These are phyloP conservation scores for Leccinellum albellum DNA, from an alignment of 768 basidiomycete species.

Conservation along the genomic window DNA sequence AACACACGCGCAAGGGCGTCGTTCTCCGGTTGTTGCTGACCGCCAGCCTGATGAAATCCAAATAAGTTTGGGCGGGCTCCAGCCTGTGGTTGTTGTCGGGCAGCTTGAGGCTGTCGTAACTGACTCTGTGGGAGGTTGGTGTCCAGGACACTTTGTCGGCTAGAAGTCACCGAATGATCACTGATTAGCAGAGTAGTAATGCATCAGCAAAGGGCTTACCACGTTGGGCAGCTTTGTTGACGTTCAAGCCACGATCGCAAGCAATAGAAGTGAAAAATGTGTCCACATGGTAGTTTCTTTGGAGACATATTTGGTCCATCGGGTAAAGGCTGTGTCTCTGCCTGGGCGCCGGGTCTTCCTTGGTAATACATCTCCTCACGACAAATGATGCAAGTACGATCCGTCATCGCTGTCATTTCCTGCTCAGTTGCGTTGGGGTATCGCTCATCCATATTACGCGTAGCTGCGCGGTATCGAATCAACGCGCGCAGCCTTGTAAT, in stretches of 20 bases:
- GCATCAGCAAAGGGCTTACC: slow-evolving; percentile 48
- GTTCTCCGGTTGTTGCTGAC: slow-evolving; percentile 38
- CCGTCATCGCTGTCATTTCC: slow-evolving; percentile 77
- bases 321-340: slow-evolving; percentile 21
- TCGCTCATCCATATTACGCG: slow-evolving; percentile 91
- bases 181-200: background rate
- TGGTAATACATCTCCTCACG: slow-evolving; percentile 85
- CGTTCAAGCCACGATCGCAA: slow-evolving; percentile 96
- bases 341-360: slow-evolving; percentile 19
- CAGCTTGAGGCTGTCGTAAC: slow-evolving; percentile 27
- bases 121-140: slow-evolving; percentile 31
- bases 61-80: slow-evolving; percentile 31
- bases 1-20: slow-evolving; percentile 36
- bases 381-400: slow-evolving; percentile 96
- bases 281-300: slow-evolving; percentile 94
- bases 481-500: slow-evolving; percentile 82
- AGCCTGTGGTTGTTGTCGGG: slow-evolving; percentile 25
- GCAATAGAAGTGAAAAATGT: slow-evolving; percentile 98
- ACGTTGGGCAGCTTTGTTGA: slow-evolving; percentile 98
- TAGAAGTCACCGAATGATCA: slow-evolving; percentile 25
- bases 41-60: slow-evolving; percentile 25
- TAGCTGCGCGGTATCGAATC: slow-evolving; percentile 89
- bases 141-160: slow-evolving; percentile 77
- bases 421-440: slow-evolving; percentile 90
- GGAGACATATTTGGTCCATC: slow-evolving; percentile 93